phyloP scores from a whole-genome alignment of 495 filamentous ascomycete species.

The Astrothelium macrocarpum region DNA sequence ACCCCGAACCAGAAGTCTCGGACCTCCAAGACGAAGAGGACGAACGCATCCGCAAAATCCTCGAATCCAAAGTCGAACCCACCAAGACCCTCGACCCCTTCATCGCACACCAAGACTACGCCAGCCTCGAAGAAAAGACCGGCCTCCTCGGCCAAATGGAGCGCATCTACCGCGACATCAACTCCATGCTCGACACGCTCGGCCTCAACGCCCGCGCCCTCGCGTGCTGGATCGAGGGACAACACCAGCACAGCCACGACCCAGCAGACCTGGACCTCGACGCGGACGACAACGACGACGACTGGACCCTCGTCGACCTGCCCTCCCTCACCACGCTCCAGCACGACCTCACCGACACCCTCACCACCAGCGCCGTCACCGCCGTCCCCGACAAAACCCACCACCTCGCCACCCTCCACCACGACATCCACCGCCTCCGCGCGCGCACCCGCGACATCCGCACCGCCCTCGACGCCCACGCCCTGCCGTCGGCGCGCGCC shows the following conservation, averaged over 20 bases:
- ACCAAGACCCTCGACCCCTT: slow-evolving; percentile 51
- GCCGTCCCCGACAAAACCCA: slow-evolving; percentile 54
- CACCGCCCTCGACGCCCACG: slow-evolving; percentile 52
- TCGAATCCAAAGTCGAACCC: slow-evolving; percentile 43
- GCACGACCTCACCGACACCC: slow-evolving; percentile 48
- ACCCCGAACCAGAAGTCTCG: slow-evolving; percentile 32
- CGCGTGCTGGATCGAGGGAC: slow-evolving; percentile 58
- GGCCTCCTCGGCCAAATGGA: slow-evolving; percentile 73
- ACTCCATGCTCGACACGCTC: slow-evolving; percentile 89
- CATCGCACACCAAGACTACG: slow-evolving; percentile 61
- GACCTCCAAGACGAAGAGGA: slow-evolving; percentile 53
- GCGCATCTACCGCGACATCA: slow-evolving; percentile 80
- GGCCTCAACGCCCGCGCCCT: slow-evolving; percentile 78
- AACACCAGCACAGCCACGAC: slow-evolving; percentile 44
- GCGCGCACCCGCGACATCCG: slow-evolving; percentile 63
- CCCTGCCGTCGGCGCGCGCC: slow-evolving; percentile 53
- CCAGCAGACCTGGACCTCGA: too few relatives aligned
- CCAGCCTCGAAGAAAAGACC: slow-evolving; percentile 46
- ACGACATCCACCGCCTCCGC: slow-evolving; percentile 56
- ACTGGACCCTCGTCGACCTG: slow-evolving; percentile 64
- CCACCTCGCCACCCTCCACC: slow-evolving; percentile 49
- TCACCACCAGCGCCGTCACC: slow-evolving; percentile 50
- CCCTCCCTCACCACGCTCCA: too few relatives aligned
- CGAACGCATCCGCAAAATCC: slow-evolving; percentile 48
- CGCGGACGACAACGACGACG: slow-evolving; percentile 40